These are phyloP conservation scores for Mikania micrantha DNA, from an alignment of 129 eudicot species.

Conservation along the genomic window DNA sequence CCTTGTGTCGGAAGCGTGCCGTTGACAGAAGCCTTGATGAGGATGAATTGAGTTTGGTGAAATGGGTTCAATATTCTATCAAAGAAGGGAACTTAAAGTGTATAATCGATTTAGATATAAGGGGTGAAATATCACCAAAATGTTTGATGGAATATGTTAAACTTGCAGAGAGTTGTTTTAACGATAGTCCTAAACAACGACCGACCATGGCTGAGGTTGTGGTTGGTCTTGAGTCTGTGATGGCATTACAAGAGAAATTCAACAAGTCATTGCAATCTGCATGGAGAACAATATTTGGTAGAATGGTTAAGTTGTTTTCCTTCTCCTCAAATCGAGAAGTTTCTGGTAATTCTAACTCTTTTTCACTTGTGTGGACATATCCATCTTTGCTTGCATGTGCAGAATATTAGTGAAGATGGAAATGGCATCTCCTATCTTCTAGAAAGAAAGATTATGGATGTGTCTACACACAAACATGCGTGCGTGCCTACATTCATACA, in stretches of 20 bases:
- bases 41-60: slow-evolving; percentile 18
- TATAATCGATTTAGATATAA: slow-evolving; percentile 24
- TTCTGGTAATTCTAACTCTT: too few species aligned
- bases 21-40: slow-evolving; percentile 26
- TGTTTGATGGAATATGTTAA: slow-evolving; percentile 19
- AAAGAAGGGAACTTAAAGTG: slow-evolving; percentile 20
- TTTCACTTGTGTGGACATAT: too few species aligned
- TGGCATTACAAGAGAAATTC: slow-evolving; percentile 3
- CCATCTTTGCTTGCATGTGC: too few species aligned
- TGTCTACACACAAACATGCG: too few species aligned
- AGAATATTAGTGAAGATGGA: too few species aligned
- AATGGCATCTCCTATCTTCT: too few species aligned
- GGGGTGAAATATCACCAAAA: slow-evolving; percentile 14
- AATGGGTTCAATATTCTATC: slow-evolving; percentile 23
- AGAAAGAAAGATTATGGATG: too few species aligned
- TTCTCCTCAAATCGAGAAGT: not conserved
- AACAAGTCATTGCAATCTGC: not conserved
- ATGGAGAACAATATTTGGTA: not conserved
- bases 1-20: slow-evolving; percentile 34
- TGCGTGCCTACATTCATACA: too few species aligned
- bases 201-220: slow-evolving; percentile 45
- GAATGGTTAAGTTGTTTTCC: slow-evolving; percentile 7
- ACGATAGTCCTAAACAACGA: slow-evolving; percentile 18
- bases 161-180: slow-evolving; percentile 29
- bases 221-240: slow-evolving; percentile 24